A percentile compares a stretch with the other conserved stretches of the same genome.
Conservation (phyloP, 208 protist species). For the Herpetomonas samuelpessoai region DNA sequence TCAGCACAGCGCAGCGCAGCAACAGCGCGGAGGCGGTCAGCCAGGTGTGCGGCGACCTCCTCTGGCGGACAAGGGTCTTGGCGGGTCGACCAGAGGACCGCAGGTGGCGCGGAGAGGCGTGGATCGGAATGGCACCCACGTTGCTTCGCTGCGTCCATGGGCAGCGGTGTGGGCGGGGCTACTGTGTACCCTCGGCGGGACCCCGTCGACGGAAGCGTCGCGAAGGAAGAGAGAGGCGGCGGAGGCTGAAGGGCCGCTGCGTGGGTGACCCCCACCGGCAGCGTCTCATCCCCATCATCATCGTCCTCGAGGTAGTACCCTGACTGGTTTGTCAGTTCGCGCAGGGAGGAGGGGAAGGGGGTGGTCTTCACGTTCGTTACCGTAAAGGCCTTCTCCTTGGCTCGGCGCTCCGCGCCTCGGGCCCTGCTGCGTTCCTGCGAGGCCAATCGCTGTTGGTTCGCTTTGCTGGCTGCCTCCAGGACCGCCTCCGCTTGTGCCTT, state of each 20-base stretch:
- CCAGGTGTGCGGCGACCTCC: background rate
- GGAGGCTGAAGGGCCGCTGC: background rate
- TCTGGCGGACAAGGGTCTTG: background rate
- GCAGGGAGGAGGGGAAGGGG: background rate
- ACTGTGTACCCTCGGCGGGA: too few relatives aligned
- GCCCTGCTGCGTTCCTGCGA: background rate
- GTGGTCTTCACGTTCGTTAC: background rate
- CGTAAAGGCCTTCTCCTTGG: background rate
- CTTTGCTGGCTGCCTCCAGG: background rate
- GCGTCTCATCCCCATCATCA: background rate
- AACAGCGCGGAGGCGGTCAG: background rate
- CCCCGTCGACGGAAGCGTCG: too few relatives aligned
- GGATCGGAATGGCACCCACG: too few relatives aligned
- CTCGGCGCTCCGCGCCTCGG: background rate
- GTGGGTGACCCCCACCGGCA: too few relatives aligned
- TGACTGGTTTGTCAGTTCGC: background rate
- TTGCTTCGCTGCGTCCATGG: too few relatives aligned
- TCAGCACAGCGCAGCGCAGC: background rate
- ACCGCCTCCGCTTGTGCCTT: slow-evolving; percentile 1
- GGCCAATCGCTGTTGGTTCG: background rate
- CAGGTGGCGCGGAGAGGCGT: too few relatives aligned
- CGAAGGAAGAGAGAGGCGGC: too few relatives aligned
- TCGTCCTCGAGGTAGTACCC: slow-evolving; percentile 1
- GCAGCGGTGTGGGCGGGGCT: too few relatives aligned
- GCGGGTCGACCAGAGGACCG: background rate